These are phyloP conservation scores for Clathrus columnatus DNA, from an alignment of 768 basidiomycete genomes.

Conservation along the genomic window DNA sequence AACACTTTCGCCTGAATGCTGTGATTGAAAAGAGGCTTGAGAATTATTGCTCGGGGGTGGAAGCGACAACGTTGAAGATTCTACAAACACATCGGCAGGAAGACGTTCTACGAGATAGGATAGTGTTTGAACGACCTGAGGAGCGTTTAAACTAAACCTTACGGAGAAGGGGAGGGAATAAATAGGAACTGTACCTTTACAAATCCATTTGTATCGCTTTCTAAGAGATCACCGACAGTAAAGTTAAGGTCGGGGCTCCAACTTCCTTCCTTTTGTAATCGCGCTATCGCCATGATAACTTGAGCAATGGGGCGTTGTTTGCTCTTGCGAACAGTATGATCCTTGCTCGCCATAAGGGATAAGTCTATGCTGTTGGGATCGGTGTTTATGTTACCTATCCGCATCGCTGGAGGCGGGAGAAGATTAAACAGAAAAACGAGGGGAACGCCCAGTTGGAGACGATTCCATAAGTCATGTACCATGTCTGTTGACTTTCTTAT, in stretches of 20 bases:
- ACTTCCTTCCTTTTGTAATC: conserved; percentile 47
- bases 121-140: conserved; percentile 82
- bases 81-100: conserved; percentile 59
- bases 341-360: conserved; percentile 27
- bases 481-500: conserved; percentile 78
- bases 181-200: conserved; percentile 63
- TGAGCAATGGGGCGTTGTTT: conserved; percentile 88
- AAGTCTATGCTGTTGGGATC: conserved; percentile 39
- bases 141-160: no score
- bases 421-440: conserved; percentile 96
- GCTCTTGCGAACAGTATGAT: conserved; percentile 65
- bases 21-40: conserved; percentile 44
- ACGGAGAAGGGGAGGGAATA: conserved; percentile 4
- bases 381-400: conserved; percentile 51
- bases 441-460: conserved; percentile 85
- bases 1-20: conserved; percentile 44
- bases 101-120: conserved; percentile 74
- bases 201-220: conserved; percentile 86
- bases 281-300: conserved; percentile 83
- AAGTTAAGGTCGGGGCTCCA: conserved; percentile 73
- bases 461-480: conserved; percentile 90
- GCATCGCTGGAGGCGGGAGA: conserved; percentile 43
- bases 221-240: conserved; percentile 86
- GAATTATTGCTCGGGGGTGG: conserved; percentile 42
- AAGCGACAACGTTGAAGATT: conserved; percentile 33